Evolutionary conservation across 305 asterid genomes (phyloP).

Genomic region (Fraxinus velutina): DNA sequence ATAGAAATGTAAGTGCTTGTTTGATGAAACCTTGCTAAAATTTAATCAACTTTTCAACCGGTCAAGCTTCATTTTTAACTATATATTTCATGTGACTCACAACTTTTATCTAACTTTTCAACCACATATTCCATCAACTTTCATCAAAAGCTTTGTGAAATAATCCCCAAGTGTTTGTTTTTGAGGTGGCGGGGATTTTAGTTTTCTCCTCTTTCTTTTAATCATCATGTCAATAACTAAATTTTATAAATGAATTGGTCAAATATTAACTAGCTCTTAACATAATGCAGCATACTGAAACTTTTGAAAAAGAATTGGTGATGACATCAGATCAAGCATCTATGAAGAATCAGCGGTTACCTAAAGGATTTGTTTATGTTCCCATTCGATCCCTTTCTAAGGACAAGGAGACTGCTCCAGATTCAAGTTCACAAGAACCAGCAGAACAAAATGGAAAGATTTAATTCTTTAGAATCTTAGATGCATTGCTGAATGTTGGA

Average conservation of each 20-base stretch:
- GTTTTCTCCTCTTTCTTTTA: neutral
- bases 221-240: neutral
- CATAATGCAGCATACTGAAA: constrained; percentile 58
- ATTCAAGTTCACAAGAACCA: constrained; percentile 44
- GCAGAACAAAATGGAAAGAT: constrained; percentile 42
- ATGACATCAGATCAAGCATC: constrained; percentile 97
- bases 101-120: neutral
- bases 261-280: constrained; percentile 15
- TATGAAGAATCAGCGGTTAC: constrained; percentile 78
- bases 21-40: neutral
- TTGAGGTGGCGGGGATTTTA: constrained; percentile 8
- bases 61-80: neutral
- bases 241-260: neutral
- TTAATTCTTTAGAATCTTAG: constrained; percentile 1
- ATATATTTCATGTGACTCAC: neutral
- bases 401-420: constrained; percentile 58
- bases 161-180: neutral
- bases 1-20: constrained; percentile 53
- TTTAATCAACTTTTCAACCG: neutral
- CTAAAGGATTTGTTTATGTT: constrained; percentile 83
- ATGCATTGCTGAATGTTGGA: neutral
- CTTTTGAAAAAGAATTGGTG: constrained; percentile 71
- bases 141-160: neutral
- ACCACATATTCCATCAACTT: neutral
- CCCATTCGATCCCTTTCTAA: constrained; percentile 70